Base-by-base conservation (phyloP, 2,329 filamentous ascomycete species). In the Calonectria leucothoes region DNA sequence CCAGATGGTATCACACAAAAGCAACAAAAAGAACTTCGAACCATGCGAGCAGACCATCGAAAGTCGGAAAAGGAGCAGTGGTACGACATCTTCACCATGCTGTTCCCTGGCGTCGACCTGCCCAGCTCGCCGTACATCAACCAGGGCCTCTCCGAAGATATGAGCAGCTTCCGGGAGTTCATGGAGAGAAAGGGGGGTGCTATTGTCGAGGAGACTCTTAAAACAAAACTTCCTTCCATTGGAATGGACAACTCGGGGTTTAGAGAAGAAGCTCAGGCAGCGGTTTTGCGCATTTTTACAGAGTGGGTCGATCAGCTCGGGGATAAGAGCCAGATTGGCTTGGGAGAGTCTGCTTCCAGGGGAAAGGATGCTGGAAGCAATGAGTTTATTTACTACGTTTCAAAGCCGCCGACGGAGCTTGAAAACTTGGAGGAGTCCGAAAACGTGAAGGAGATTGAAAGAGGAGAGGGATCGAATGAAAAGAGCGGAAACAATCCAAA, bases 151-250 rank as follows among this genome's bases (percentile, higher is more conserved):
- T 69, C 64, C 0, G 45, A 68, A 17, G 65, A 72, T 5, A 68
- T 72, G 64, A 72, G 52, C 8, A 69, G 64, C 25, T 72, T 68
- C 45, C 64, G 64, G 11, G 70, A 72, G 27, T 72, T 72, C 48
- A 49, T 67, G 42, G 70, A 69, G 45, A 61, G 45, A 6, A 42
- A 72, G 33, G 70, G 70, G 27, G 51, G 69, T 6, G 65, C 33
- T 10, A 71, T 71, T 39, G 39, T 71, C 11, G 48, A 66, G 48
- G 51, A 71, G 14, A 51, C 55, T 7, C 55, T 61, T 25, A 61
- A 61, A n/a, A 61, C 33, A 1, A 61, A 39, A 23, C 35, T 61
- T 27, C 55, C 55, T 20, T 39, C 55, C 3, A 39, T 61, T 25
- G 35, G 25, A 39, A 42, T 15, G 17, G 55, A 61, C 55, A 35